phyloP scores from a whole-genome alignment of 2,329 filamentous ascomycete species.

The Coleophoma crateriformis region DNA sequence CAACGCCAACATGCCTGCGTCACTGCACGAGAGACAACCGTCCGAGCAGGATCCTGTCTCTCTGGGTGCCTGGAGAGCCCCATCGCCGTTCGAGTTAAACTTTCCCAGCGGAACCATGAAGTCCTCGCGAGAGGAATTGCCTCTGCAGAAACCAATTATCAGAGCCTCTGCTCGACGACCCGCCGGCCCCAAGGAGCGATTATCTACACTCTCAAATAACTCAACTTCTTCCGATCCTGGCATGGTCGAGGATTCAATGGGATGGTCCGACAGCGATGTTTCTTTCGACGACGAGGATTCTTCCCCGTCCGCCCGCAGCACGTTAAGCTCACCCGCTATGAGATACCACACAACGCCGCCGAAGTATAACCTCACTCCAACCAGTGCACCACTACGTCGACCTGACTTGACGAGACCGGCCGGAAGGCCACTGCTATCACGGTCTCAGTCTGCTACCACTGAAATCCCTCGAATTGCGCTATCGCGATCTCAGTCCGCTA shows the following conservation, averaged over 20 bases:
- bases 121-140: background rate
- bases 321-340: background rate
- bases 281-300: background rate
- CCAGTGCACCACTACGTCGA: background rate
- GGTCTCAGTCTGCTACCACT: background rate
- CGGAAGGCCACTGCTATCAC: background rate
- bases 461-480: background rate
- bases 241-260: background rate
- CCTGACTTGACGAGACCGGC: background rate
- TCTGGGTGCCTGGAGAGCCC: background rate
- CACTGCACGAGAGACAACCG: background rate
- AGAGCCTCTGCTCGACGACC: background rate
- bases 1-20: background rate
- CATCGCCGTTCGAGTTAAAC: background rate
- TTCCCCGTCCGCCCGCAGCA: background rate
- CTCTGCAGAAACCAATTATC: background rate
- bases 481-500: background rate
- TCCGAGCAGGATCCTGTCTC: background rate
- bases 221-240: background rate
- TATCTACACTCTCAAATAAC: background rate
- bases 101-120: background rate
- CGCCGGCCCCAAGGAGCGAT: background rate
- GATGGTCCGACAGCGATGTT: background rate
- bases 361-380: background rate
- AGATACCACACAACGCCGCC: background rate